phyloP scores from a whole-genome alignment of 1,139 yeast genomes.

The Kodamaea ohmeri region DNA sequence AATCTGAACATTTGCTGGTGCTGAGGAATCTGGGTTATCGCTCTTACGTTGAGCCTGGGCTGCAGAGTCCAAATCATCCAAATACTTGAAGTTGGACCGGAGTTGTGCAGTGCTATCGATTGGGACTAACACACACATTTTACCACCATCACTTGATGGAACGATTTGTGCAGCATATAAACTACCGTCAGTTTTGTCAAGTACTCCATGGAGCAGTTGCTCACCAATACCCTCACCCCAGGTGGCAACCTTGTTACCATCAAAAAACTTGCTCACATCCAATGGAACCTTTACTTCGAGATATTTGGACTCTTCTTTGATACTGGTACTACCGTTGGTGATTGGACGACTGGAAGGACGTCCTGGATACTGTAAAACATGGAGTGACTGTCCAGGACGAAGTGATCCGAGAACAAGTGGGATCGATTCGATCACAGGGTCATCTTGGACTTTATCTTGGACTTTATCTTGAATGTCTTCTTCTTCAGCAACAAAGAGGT shows the following conservation, averaged over 20 bases:
- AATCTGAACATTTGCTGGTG: constrained; percentile 43
- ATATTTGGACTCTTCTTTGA: constrained; percentile 56
- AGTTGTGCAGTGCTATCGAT: constrained; percentile 70
- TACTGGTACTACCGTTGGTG: constrained; percentile 46
- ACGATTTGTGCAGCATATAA: constrained; percentile 37
- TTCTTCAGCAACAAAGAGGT: constrained; percentile 17
- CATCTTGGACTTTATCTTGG: constrained; percentile 36
- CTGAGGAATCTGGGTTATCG: constrained; percentile 21
- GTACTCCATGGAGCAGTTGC: constrained; percentile 70
- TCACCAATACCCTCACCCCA: constrained; percentile 58
- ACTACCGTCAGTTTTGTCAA: constrained; percentile 55
- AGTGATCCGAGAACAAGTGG: constrained; percentile 52
- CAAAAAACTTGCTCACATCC: constrained; percentile 62
- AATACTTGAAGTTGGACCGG: constrained; percentile 76
- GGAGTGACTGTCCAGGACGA: constrained; percentile 28
- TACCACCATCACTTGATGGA: constrained; percentile 21
- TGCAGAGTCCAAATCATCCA: constrained; percentile 50
- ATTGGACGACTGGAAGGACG: constrained; percentile 52
- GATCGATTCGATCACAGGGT: constrained; percentile 73
- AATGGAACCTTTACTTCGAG: constrained; percentile 73
- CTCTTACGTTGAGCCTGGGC: constrained; percentile 28
- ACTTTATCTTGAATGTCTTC: constrained; percentile 10
- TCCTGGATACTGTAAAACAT: constrained; percentile 68
- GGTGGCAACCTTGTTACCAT: constrained; percentile 56
- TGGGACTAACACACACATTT: constrained; percentile 61